Conservation (phyloP, 257 asterid species). For the Solanum etuberosum region DNA sequence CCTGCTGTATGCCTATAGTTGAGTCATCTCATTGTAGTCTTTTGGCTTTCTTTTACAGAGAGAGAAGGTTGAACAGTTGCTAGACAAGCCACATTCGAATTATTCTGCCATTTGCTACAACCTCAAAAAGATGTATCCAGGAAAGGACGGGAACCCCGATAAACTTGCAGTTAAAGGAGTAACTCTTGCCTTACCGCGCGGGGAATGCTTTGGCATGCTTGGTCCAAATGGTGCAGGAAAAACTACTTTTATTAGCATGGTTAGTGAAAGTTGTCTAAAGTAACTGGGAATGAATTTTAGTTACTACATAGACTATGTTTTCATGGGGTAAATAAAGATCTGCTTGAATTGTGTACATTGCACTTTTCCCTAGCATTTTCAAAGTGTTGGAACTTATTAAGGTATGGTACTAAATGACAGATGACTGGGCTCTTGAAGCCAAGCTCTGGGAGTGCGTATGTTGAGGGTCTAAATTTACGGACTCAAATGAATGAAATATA, state of each 20-base stretch:
- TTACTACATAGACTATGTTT: background rate
- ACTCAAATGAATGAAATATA: constrained; percentile 72
- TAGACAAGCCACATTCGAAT: constrained; percentile 4
- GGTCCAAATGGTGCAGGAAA: constrained; percentile 40
- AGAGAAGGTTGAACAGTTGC: constrained; percentile 23
- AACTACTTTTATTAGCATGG: constrained; percentile 10
- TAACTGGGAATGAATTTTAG: background rate
- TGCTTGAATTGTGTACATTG: background rate
- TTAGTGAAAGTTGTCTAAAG: background rate
- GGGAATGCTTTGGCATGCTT: constrained; percentile 41
- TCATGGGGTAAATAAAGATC: background rate
- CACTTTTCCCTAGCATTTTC: background rate
- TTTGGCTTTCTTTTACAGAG: background rate
- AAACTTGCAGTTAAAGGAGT: constrained; percentile 30
- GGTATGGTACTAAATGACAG: constrained; percentile 21
- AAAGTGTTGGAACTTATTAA: background rate
- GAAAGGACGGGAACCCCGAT: constrained; percentile 31
- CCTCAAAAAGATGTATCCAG: constrained; percentile 26
- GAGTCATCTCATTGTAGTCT: background rate
- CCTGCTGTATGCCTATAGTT: background rate
- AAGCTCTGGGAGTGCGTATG: constrained; percentile 75
- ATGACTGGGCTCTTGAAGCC: constrained; percentile 94
- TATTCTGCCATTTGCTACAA: constrained; percentile 21
- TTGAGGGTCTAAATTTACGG: constrained; percentile 63
- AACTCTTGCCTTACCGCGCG: constrained; percentile 23